phyloP scores from a whole-genome alignment of 139 green algal genomes.

The Volvox africanus region DNA sequence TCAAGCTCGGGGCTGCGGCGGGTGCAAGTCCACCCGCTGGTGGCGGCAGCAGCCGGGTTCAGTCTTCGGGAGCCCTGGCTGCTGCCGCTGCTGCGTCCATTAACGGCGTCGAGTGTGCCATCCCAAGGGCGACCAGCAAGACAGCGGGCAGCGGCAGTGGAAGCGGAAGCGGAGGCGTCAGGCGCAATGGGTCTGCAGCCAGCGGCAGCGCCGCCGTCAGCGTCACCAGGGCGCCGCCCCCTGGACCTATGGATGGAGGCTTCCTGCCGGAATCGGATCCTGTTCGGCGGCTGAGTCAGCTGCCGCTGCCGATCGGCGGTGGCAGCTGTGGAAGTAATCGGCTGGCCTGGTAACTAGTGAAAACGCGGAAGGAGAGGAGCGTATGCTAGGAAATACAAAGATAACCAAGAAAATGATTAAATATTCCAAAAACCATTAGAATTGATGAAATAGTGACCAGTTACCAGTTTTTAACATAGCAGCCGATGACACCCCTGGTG shows the following conservation, averaged over 20 bases:
- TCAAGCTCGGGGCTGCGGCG: background rate
- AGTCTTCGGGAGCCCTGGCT: background rate
- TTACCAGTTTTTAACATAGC: no score
- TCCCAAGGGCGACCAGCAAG: background rate
- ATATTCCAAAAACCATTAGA: no score
- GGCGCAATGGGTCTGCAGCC: background rate
- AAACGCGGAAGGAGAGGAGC: background rate
- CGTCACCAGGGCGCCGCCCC: background rate
- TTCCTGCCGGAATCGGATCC: slow-evolving; percentile 13
- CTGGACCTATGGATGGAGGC: background rate
- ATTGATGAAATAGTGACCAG: no score
- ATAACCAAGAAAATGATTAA: no score
- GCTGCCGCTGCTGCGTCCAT: background rate
- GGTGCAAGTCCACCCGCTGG: background rate
- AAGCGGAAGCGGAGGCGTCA: background rate
- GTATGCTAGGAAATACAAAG: no score
- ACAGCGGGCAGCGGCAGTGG: background rate
- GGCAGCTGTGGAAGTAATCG: background rate
- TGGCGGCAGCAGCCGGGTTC: background rate
- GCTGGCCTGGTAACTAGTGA: background rate
- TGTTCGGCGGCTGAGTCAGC: background rate
- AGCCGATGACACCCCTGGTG: no score
- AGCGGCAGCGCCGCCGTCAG: background rate
- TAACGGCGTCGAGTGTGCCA: background rate
- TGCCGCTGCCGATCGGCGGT: background rate